Evolutionary conservation across 2,329 filamentous ascomycete species (phyloP), one percentile per base, ranked within the genome.

Genomic region (Bipolaris victoriae): DNA sequence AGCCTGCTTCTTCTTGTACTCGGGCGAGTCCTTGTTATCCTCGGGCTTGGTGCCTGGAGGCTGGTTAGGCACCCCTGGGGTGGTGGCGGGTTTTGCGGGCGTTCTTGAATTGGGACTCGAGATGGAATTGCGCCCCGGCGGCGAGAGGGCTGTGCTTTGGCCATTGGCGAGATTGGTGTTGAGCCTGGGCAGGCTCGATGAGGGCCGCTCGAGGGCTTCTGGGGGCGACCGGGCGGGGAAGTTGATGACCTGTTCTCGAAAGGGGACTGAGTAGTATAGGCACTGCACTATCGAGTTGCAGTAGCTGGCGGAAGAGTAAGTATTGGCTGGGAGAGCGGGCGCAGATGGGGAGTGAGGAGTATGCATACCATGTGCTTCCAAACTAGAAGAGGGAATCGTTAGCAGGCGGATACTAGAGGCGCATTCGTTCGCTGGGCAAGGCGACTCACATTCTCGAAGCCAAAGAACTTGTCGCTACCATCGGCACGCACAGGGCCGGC

Each of bases 231-330:
- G 83, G 33, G 86, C 84, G 3, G 95, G 94, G 72, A 96, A 99
- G 72, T 90, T 93, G 77, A 99, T 88, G 66, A 99, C 92, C 72
- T 94, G 88, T 80, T 97, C 90, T 78, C 95, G 91, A 77, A 99
- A 99, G 31, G 91, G 88, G 43, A 92, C 89, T 18, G 94, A 97
- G 80, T 96, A 97, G 80, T 96, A 99, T 56, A 99, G 87, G 69
- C 92, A 96, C 81, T 99, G 95, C 57, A 99, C 86, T 71, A 99
- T 97, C 13, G 95, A 99, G 79, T 99, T 99, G 81, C 92, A 97
- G 79, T 99, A 99, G 77, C 94, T 98, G 78, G 57, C 5, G 48
- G 15, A 22, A 31, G 36, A 39, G 64, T 62, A 35, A 66, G 66
- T 29, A 53, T 33, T 35, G 31, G 41, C 26, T 24, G 54, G 55